phyloP scores from a whole-genome alignment of 2,329 filamentous ascomycete genomes.

The Monosporascus cannonballus region DNA sequence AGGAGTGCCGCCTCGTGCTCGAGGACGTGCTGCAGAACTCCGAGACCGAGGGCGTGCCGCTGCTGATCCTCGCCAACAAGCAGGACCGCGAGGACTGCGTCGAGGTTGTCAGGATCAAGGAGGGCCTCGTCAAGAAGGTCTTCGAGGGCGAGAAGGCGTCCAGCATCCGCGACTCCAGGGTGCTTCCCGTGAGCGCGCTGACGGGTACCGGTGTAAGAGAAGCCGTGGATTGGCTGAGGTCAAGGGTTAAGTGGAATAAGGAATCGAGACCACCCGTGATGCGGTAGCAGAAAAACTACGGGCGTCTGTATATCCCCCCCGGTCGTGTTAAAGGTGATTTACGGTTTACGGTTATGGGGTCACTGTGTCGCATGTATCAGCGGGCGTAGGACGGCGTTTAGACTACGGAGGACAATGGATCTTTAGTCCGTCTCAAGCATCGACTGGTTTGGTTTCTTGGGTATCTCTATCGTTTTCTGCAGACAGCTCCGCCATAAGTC shows the following conservation, averaged over 20 bases:
- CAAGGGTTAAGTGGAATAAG: slow-evolving; percentile 92
- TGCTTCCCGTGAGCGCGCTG: slow-evolving; percentile 86
- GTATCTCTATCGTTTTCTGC: slow-evolving; percentile 75
- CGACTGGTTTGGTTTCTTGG: slow-evolving; percentile 11
- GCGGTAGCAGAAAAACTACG: slow-evolving; percentile 48
- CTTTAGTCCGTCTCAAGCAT: not conserved
- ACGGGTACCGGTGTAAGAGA: slow-evolving; percentile 83
- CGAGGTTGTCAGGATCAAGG: slow-evolving; percentile 95
- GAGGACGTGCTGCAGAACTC: slow-evolving; percentile 84
- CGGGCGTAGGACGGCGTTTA: not conserved
- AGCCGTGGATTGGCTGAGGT: slow-evolving; percentile 94
- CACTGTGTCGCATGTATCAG: not conserved
- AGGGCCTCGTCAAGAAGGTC: slow-evolving; percentile 89
- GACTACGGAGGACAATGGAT: not conserved
- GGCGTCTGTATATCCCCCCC: slow-evolving; percentile 1
- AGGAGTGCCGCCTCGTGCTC: slow-evolving; percentile 83
- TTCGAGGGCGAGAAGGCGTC: slow-evolving; percentile 89
- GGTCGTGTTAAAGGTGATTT: slow-evolving; percentile 1
- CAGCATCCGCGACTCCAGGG: slow-evolving; percentile 82
- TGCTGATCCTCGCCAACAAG: slow-evolving; percentile 93
- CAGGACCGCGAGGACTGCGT: slow-evolving; percentile 97
- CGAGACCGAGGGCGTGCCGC: slow-evolving; percentile 84
- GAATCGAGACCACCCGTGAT: slow-evolving; percentile 87
- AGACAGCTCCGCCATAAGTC: slow-evolving; percentile 68
- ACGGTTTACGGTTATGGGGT: slow-evolving; percentile 7